Evolutionary conservation across 495 filamentous ascomycete species (phyloP).

Genomic region (Xylaria curta): DNA sequence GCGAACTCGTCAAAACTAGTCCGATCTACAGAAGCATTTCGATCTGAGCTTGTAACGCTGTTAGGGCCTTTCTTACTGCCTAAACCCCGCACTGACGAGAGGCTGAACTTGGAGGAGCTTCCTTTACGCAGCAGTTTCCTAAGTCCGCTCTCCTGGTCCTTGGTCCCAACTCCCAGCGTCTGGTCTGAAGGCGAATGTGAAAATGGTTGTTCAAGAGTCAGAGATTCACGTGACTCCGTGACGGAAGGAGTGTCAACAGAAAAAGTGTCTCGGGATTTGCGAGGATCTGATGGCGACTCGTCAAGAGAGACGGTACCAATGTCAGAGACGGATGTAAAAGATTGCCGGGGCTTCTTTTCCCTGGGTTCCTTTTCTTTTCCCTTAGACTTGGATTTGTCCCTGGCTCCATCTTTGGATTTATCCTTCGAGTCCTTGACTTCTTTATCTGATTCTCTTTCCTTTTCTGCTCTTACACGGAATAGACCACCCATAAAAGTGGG

Average conservation of each 20-base stretch:
- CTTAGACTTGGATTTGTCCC: slow-evolving; percentile 22
- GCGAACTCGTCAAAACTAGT: slow-evolving; percentile 56
- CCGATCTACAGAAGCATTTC: slow-evolving; percentile 49
- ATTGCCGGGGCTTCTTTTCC: slow-evolving; percentile 48
- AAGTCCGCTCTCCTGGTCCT: slow-evolving; percentile 61
- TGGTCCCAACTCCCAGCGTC: slow-evolving; percentile 45
- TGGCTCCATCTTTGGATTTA: background rate
- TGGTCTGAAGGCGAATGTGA: slow-evolving; percentile 72
- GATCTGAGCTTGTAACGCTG: slow-evolving; percentile 52
- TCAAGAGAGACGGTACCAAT: slow-evolving; percentile 49
- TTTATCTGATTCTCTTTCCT: slow-evolving; percentile 45
- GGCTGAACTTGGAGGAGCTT: slow-evolving; percentile 79
- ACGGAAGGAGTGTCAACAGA: slow-evolving; percentile 66
- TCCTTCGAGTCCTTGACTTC: slow-evolving; percentile 32
- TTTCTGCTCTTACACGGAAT: slow-evolving; percentile 51
- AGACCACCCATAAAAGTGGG: slow-evolving; percentile 57
- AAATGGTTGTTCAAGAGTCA: slow-evolving; percentile 66
- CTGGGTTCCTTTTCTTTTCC: slow-evolving; percentile 39
- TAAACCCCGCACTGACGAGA: slow-evolving; percentile 61
- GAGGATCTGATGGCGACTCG: slow-evolving; percentile 66
- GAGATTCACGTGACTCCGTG: slow-evolving; percentile 76
- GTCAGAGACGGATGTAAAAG: slow-evolving; percentile 39
- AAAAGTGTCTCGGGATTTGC: slow-evolving; percentile 60
- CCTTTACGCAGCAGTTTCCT: slow-evolving; percentile 80
- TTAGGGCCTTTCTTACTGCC: slow-evolving; percentile 69